A percentile compares a stretch with the other conserved stretches of the same genome.
Conservation (phyloP, 768 basidiomycete species). For the Melanogaster broomeanus region DNA sequence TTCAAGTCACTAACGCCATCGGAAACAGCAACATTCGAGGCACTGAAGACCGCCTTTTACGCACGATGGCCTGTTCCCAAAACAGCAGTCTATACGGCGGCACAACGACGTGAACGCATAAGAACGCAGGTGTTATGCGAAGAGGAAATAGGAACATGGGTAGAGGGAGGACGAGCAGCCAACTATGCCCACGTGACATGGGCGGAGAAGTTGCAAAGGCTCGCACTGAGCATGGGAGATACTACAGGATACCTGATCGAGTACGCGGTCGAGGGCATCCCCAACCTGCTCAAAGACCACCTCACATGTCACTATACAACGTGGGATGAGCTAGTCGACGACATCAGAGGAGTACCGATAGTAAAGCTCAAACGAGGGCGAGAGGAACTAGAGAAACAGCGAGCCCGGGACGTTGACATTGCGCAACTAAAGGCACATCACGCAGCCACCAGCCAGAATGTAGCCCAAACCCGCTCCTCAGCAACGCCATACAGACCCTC, state of each 20-base stretch:
- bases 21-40: no score
- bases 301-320: not conserved
- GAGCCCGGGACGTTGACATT: not conserved
- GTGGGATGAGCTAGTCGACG: not conserved
- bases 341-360: not conserved
- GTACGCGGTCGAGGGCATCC: not conserved
- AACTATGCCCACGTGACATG: not conserved
- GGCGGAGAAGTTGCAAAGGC: not conserved
- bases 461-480: no score
- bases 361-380: not conserved
- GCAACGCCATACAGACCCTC: no score
- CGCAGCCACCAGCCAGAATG: no score
- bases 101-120: not conserved
- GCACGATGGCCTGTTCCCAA: not conserved
- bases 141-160: not conserved
- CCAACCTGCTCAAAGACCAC: not conserved
- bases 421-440: no score
- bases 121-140: not conserved
- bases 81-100: not conserved
- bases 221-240: not conserved
- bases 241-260: not conserved
- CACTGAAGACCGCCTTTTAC: not conserved
- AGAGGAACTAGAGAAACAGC: not conserved
- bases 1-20: not conserved
- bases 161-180: not conserved